Percentiles rank a stretch among this genome's conserved stretches.
phyloP scores from a whole-genome alignment of 495 filamentous ascomycete species.

The Sphaerosporella brunnea region DNA sequence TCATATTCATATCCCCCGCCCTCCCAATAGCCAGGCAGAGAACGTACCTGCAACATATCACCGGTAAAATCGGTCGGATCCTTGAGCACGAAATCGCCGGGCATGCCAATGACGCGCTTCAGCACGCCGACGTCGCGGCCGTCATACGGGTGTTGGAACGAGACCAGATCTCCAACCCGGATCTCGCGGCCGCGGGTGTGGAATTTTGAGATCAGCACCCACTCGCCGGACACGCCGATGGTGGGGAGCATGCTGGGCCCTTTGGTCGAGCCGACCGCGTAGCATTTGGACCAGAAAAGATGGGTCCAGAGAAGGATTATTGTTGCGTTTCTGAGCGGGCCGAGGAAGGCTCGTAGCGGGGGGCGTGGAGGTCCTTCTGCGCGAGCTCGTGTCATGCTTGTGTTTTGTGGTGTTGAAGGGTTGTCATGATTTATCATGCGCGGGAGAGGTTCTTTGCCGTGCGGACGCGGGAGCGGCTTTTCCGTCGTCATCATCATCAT shows the following conservation, averaged over 20 bases:
- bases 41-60: slow-evolving; percentile 55
- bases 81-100: slow-evolving; percentile 72
- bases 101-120: slow-evolving; percentile 74
- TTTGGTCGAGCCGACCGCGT: slow-evolving; percentile 34
- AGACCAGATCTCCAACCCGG: slow-evolving; percentile 64
- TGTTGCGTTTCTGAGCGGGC: slow-evolving; percentile 26
- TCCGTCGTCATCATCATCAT: too few relatives aligned
- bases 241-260: slow-evolving; percentile 75
- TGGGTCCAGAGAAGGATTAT: slow-evolving; percentile 38
- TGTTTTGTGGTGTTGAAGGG: too few relatives aligned
- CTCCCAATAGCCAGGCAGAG: background rate
- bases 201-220: slow-evolving; percentile 44
- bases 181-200: slow-evolving; percentile 52
- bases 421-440: too few relatives aligned
- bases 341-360: too few relatives aligned
- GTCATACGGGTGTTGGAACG: slow-evolving; percentile 54
- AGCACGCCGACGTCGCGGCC: slow-evolving; percentile 39
- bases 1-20: slow-evolving; percentile 26
- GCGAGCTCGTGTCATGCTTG: too few relatives aligned
- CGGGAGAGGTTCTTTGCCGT: too few relatives aligned
- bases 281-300: slow-evolving; percentile 39
- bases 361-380: too few relatives aligned
- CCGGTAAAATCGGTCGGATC: slow-evolving; percentile 37
- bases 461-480: too few relatives aligned
- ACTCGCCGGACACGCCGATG: slow-evolving; percentile 45